phyloP scores from a whole-genome alignment of 116 monocot genomes.

The Zostera marina region DNA sequence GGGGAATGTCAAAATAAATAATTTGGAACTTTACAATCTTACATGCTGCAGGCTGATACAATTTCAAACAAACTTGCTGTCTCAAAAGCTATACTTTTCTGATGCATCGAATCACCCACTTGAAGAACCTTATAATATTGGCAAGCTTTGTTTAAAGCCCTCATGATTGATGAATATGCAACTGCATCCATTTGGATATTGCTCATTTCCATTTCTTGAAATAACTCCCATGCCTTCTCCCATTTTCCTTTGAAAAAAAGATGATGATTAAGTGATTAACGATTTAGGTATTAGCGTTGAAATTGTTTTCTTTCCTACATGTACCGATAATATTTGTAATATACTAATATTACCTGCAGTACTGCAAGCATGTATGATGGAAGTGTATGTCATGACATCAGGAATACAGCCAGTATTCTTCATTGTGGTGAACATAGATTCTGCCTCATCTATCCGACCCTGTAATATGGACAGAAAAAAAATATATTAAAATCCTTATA shows the following conservation, averaged over 20 bases:
- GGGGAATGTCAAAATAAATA: neutral
- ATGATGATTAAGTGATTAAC: neutral
- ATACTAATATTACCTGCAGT: slow-evolving; percentile 25
- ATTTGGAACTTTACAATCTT: slow-evolving; percentile 3
- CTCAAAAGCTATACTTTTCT: slow-evolving; percentile 51
- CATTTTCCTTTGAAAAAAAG: slow-evolving; percentile 35
- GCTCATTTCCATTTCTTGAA: slow-evolving; percentile 68
- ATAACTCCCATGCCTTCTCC: slow-evolving; percentile 66
- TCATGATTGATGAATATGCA: slow-evolving; percentile 76
- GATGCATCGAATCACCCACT: slow-evolving; percentile 62
- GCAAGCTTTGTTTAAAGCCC: slow-evolving; percentile 54
- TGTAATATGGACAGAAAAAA: slow-evolving; percentile 15
- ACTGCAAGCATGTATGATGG: slow-evolving; percentile 78
- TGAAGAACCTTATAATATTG: slow-evolving; percentile 54
- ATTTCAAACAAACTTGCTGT: slow-evolving; percentile 53
- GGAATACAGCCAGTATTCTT: slow-evolving; percentile 32
- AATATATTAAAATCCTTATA: neutral
- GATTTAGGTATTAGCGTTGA: neutral
- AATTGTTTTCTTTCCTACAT: neutral
- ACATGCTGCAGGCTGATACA: slow-evolving; percentile 88
- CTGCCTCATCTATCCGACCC: slow-evolving; percentile 69
- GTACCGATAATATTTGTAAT: neutral
- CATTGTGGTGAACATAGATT: slow-evolving; percentile 58
- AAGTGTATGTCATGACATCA: slow-evolving; percentile 81
- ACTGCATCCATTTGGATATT: slow-evolving; percentile 60